Evolutionary conservation across 805 yeast genomes (phyloP).

Genomic region (Ascoidea rubescens): DNA sequence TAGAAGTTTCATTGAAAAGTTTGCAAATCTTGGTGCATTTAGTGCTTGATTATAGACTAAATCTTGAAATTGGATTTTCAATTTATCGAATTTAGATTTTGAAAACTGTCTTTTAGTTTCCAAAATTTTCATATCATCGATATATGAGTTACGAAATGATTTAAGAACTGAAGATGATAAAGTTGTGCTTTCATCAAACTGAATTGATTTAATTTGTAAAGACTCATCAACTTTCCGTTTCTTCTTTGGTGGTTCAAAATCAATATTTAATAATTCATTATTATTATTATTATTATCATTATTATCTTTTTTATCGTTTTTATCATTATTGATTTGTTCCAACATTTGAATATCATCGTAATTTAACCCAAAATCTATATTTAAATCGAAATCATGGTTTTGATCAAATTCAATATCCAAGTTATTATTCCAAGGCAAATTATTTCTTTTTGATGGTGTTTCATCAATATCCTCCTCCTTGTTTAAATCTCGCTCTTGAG

Average conservation of each 20-base stretch:
- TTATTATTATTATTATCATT: no score
- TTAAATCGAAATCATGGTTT: background rate
- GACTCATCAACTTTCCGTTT: background rate
- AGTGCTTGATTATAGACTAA: background rate
- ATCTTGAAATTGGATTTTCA: background rate
- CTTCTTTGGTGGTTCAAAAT: background rate
- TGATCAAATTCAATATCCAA: background rate
- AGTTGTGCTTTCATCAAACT: background rate
- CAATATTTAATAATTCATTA: no score
- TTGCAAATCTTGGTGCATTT: background rate
- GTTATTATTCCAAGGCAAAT: no score
- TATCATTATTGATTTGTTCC: background rate
- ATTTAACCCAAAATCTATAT: background rate
- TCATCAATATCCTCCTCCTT: no score
- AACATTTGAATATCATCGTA: background rate
- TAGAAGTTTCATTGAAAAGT: no score
- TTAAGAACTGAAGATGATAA: background rate
- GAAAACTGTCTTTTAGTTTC: no score
- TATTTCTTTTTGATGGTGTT: no score
- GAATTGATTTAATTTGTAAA: no score
- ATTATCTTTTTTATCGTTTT: no score
- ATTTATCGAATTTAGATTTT: background rate
- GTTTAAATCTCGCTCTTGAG: background rate
- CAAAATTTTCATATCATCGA: background rate
- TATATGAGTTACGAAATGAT: no score